Evolutionary conservation across 2,329 filamentous ascomycete genomes (phyloP).

Genomic region (Xylaria sp.): DNA sequence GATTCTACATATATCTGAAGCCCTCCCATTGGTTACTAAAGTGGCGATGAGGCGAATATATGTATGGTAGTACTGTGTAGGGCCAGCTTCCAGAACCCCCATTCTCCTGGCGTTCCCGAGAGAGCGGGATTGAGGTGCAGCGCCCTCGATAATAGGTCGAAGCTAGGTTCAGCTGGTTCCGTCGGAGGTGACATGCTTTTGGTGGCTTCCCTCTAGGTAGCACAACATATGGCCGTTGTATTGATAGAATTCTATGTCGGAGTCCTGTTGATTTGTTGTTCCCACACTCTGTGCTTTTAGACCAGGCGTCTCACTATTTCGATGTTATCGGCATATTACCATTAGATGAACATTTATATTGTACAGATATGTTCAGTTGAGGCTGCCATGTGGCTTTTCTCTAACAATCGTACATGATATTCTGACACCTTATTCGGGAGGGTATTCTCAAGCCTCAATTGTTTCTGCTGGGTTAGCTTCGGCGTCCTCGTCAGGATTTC

Average conservation of each 20-base stretch:
- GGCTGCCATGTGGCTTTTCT: conserved; percentile 13
- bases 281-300: background rate
- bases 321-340: background rate
- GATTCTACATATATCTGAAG: background rate
- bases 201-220: background rate
- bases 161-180: background rate
- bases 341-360: conserved; percentile 6
- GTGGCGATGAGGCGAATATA: conserved; percentile 1
- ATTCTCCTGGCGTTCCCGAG: conserved; percentile 1
- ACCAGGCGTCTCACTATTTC: background rate
- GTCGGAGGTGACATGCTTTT: background rate
- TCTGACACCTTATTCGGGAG: background rate
- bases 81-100: background rate
- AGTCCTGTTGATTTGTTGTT: background rate
- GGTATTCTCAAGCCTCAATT: conserved; percentile 12
- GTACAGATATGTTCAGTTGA: background rate
- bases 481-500: conserved; percentile 18
- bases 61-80: background rate
- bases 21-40: background rate
- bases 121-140: conserved; percentile 4
- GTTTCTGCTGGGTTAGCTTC: conserved; percentile 18
- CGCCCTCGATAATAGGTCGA: conserved; percentile 7
- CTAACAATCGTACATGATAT: conserved; percentile 20
- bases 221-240: background rate
- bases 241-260: background rate